Conservation (phyloP, 1,284 basidiomycete species). For the Uromyces viciae-fabae region DNA sequence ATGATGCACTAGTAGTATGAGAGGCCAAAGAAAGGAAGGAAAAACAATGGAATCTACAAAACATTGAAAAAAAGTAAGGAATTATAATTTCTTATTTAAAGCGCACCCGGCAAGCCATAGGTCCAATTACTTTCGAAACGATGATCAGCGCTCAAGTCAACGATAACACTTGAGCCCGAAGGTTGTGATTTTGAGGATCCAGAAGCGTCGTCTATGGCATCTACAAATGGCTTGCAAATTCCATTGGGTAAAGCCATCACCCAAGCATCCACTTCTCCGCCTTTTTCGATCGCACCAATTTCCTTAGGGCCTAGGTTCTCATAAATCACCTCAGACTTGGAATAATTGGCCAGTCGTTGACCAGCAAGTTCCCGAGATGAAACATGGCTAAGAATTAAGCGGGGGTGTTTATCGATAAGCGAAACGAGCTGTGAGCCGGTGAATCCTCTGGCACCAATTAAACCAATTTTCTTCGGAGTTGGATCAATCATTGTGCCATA, state of each 20-base stretch:
- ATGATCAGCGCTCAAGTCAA: conserved; percentile 93
- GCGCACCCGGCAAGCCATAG: conserved; percentile 97
- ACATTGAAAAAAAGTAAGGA: not conserved
- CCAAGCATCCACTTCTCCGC: conserved; percentile 88
- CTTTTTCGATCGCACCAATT: conserved; percentile 79
- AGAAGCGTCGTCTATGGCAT: conserved; percentile 76
- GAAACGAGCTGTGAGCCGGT: conserved; percentile 88
- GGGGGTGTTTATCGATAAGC: conserved; percentile 77
- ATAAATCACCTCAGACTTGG: conserved; percentile 71
- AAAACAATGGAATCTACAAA: not conserved
- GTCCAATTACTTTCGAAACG: conserved; percentile 92
- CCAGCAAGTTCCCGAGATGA: conserved; percentile 94
- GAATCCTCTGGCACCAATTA: conserved; percentile 93
- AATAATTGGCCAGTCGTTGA: conserved; percentile 73
- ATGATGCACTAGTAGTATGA: too few species aligned
- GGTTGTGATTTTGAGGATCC: conserved; percentile 54
- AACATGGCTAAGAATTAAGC: conserved; percentile 84
- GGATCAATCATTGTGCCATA: conserved; percentile 49
- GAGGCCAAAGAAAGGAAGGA: not conserved
- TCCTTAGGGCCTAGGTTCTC: conserved; percentile 72
- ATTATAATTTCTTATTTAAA: conserved; percentile 42
- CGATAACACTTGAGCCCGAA: conserved; percentile 64
- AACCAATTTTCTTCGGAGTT: conserved; percentile 76
- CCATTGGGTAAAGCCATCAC: conserved; percentile 98
- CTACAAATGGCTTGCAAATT: conserved; percentile 93